Evolutionary conservation across 1,284 basidiomycete species (phyloP).

Genomic region (Salmacisia buchloeana): DNA sequence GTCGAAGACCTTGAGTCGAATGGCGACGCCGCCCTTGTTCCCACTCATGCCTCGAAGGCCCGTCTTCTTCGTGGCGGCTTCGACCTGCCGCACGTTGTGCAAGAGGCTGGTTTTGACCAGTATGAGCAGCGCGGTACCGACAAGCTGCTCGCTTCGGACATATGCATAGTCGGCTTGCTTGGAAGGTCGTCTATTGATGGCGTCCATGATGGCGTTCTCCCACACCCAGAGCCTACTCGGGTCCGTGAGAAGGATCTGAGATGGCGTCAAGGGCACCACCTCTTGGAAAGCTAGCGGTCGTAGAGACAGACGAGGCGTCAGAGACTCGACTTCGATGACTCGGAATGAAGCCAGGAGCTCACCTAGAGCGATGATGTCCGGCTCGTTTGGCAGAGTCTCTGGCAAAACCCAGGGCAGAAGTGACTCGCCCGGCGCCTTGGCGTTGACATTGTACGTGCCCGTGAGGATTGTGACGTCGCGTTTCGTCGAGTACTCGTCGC

Average conservation of each 20-base stretch:
- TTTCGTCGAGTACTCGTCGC: constrained; percentile 77
- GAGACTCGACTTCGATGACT: background rate
- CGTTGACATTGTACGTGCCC: constrained; percentile 96
- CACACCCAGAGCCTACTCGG: constrained; percentile 72
- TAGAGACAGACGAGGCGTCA: constrained; percentile 71
- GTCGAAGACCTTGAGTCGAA: constrained; percentile 83
- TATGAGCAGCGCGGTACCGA: constrained; percentile 86
- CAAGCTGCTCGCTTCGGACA: constrained; percentile 87
- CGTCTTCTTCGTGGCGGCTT: constrained; percentile 90
- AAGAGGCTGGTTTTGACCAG: constrained; percentile 73
- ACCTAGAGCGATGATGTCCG: constrained; percentile 30
- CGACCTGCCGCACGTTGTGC: constrained; percentile 77
- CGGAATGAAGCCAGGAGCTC: background rate
- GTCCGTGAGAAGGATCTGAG: constrained; percentile 87
- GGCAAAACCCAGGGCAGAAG: constrained; percentile 87
- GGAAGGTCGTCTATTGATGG: constrained; percentile 63
- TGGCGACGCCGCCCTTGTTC: constrained; percentile 81
- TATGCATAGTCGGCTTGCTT: constrained; percentile 73
- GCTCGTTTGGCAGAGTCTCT: constrained; percentile 45
- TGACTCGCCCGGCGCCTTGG: constrained; percentile 71
- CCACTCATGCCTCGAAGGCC: constrained; percentile 94
- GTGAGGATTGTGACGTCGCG: constrained; percentile 69
- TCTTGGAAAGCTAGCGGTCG: constrained; percentile 81
- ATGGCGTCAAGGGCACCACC: constrained; percentile 90
- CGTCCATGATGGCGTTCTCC: constrained; percentile 76